A percentile compares a stretch with the other conserved stretches of the same genome.
Conservation (phyloP, 768 basidiomycete genomes). For the Boletus vinaceobasis region DNA sequence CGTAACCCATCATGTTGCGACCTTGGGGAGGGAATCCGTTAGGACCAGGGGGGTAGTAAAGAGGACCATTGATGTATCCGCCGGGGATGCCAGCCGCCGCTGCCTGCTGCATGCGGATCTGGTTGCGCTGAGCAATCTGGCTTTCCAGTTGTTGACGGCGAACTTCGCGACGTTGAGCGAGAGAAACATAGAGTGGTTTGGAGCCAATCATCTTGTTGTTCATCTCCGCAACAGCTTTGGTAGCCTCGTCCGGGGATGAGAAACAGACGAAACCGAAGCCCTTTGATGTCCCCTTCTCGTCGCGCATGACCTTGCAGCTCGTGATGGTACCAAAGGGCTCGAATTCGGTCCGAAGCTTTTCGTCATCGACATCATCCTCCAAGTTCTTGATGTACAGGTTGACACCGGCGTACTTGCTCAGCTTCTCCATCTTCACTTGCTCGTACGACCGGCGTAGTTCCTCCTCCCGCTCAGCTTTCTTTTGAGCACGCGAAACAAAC, state of each 20-base stretch:
- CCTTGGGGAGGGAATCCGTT: constrained; percentile 68
- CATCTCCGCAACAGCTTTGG: constrained; percentile 99
- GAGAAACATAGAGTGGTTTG: constrained; percentile 97
- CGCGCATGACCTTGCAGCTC: constrained; percentile 98
- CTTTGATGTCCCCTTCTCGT: constrained; percentile 89
- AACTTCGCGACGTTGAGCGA: constrained; percentile 97
- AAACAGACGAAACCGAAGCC: constrained; percentile 99
- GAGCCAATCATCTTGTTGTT: constrained; percentile 99
- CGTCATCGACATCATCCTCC: constrained; percentile 97
- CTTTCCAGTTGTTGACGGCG: constrained; percentile 98
- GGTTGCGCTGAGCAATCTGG: constrained; percentile 95
- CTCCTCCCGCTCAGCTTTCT: constrained; percentile 97
- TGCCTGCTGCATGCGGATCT: constrained; percentile 95
- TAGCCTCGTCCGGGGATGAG: constrained; percentile 96
- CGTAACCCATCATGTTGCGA: constrained; percentile 77
- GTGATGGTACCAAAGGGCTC: constrained; percentile 97
- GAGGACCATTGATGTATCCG: constrained; percentile 44
- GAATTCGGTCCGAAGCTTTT: constrained; percentile 94
- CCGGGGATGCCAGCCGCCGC: constrained; percentile 80
- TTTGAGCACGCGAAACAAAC: constrained; percentile 95
- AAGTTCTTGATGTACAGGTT: constrained; percentile 99
- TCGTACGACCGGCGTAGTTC: constrained; percentile 93
- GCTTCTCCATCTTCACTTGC: constrained; percentile 93
- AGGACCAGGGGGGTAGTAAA: constrained; percentile 74
- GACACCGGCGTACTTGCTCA: constrained; percentile 97